Evolutionary conservation across 1,139 yeast genomes (phyloP).

Genomic region (Suzukiozyma palmioleophila): DNA sequence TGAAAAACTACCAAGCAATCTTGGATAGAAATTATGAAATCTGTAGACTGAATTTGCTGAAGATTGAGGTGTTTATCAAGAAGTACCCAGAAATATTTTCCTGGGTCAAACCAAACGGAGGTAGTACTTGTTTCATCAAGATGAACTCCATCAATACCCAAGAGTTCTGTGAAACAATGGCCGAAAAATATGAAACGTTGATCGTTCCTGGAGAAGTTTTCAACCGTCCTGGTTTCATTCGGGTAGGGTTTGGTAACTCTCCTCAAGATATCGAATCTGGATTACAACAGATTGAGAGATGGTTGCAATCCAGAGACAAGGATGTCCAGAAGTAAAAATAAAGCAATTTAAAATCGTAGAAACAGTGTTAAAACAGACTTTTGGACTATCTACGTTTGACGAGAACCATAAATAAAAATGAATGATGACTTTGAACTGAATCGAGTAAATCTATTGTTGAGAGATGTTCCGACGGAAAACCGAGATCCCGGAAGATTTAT

Average conservation of each 20-base stretch:
- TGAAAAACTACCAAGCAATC: slow-evolving; percentile 28
- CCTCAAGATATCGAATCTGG: slow-evolving; percentile 26
- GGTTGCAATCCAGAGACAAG: slow-evolving; percentile 4
- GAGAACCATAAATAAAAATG: too few species aligned
- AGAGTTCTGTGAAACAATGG: slow-evolving; percentile 33
- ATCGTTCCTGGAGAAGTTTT: slow-evolving; percentile 54
- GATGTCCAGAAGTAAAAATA: too few species aligned
- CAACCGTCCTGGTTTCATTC: slow-evolving; percentile 34
- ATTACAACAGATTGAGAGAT: slow-evolving; percentile 10
- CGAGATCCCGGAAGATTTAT: too few species aligned
- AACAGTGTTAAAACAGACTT: too few species aligned
- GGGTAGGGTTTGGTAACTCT: slow-evolving; percentile 52
- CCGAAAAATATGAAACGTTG: slow-evolving; percentile 29
- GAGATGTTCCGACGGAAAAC: too few species aligned
- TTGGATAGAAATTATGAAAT: slow-evolving; percentile 35
- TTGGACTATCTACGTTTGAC: too few species aligned
- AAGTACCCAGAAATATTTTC: slow-evolving; percentile 26
- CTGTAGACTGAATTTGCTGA: slow-evolving; percentile 32
- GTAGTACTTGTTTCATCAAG: slow-evolving; percentile 45
- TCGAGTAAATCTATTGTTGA: too few species aligned
- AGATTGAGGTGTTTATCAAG: slow-evolving; percentile 31
- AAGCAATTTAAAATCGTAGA: too few species aligned
- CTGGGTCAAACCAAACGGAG: slow-evolving; percentile 46
- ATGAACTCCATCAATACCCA: slow-evolving; percentile 28
- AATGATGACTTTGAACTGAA: too few species aligned